Evolutionary conservation across 2,329 filamentous ascomycete genomes (phyloP).

Genomic region (Fusarium mundagurra): DNA sequence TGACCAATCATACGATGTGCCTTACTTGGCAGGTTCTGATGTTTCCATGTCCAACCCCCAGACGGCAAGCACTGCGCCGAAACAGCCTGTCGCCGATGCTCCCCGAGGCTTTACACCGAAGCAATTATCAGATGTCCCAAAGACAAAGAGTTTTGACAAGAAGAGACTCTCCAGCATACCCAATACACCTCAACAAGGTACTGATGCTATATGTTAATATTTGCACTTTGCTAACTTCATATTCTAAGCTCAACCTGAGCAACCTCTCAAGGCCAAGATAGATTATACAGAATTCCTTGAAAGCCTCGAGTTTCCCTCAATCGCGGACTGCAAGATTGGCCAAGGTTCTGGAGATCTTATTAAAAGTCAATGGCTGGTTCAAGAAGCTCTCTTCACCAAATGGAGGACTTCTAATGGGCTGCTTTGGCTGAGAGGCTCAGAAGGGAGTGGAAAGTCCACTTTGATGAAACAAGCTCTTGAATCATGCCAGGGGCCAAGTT

Average conservation of each 20-base stretch:
- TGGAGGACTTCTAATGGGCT: background rate
- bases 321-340: background rate
- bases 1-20: background rate
- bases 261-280: background rate
- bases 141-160: background rate
- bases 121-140: background rate
- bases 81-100: background rate
- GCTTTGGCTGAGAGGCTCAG: background rate
- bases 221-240: background rate
- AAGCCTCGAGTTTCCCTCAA: background rate
- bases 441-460: slow-evolving; percentile 1
- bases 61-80: background rate
- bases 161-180: background rate
- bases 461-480: background rate
- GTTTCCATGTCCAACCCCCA: background rate
- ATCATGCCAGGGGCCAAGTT: background rate
- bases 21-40: background rate
- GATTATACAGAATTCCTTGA: background rate
- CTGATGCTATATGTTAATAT: fast-evolving
- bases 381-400: background rate
- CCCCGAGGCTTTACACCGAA: background rate
- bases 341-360: background rate
- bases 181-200: background rate
- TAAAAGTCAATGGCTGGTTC: background rate
- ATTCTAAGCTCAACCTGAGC: background rate